Percentiles rank a stretch among this genome's conserved stretches.
Conservation (phyloP, 129 eudicot species). For the Lactuca sativa region DNA sequence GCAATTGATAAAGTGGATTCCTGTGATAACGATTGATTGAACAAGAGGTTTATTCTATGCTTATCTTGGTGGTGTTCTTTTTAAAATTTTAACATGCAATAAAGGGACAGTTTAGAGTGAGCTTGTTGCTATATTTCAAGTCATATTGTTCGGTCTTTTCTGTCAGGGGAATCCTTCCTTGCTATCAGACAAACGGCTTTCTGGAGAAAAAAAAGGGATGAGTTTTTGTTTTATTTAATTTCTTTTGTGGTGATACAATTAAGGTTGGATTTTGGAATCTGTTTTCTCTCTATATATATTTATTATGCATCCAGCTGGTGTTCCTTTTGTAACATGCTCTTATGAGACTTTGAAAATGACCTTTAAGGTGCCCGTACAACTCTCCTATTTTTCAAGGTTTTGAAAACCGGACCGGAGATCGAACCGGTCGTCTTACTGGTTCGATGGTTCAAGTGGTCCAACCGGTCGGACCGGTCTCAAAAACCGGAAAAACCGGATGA, state of each 20-base stretch:
- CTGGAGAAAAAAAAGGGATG: conserved; percentile 8
- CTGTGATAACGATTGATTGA: conserved; percentile 36
- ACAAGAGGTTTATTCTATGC: conserved; percentile 45
- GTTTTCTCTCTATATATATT: neutral
- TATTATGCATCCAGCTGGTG: conserved; percentile 32
- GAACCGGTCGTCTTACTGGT: no score
- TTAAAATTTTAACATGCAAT: neutral
- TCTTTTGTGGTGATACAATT: conserved; percentile 14
- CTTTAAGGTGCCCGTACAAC: conserved; percentile 18
- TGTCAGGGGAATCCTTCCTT: conserved; percentile 24
- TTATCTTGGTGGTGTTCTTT: conserved; percentile 27
- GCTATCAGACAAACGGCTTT: conserved; percentile 21
- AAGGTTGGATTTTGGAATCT: conserved; percentile 33
- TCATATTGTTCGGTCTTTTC: conserved; percentile 25
- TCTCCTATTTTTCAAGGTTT: no score
- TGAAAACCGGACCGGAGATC: no score
- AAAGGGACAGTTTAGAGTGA: conserved; percentile 14
- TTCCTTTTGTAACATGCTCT: conserved; percentile 25
- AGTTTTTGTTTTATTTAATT: neutral
- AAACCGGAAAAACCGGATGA: no score
- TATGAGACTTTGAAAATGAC: conserved; percentile 19
- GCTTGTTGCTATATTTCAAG: conserved; percentile 27
- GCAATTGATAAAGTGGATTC: conserved; percentile 35
- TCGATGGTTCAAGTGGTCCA: no score
- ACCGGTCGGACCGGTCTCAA: no score